Evolutionary conservation across 306 rosid genomes (phyloP), one percentile per base, ranked within the genome.

Genomic region (Malus domestica): DNA sequence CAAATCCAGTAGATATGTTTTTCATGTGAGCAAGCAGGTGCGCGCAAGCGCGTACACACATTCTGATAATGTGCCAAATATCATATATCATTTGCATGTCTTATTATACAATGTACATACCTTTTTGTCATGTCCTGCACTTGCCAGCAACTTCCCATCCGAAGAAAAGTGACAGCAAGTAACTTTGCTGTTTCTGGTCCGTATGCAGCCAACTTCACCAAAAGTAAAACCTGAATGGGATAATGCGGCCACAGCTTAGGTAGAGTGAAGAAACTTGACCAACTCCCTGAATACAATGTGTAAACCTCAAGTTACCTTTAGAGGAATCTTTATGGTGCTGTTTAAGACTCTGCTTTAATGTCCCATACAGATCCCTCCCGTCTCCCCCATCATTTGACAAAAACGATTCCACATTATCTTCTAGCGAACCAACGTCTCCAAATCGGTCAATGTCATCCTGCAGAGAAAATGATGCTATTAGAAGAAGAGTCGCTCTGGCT

Each of bases 91-190:
- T 30, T 60, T 13, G 55, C 10, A 25, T 32, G 70, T 8, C 14
- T 64, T 61, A 14, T 42, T 30, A 72, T 22, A n/a, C 29, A 29
- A 23, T 19, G 23, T 58, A 38, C 3, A 73, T 87, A 94, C 98
- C 97, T 92, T 91, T 85, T 89, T 91, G 89, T 94, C 98, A 84
- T 94, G 96, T 70, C 98, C 98, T 71, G 96, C 98, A 76, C 97
- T 91, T 67, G 98, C 98, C 80, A 94, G 88, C 74, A 91, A 59
- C 81, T 94, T 94, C 76, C 98, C 98, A 84, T 94, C 97, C 23
- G 98, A 90, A 73, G 98, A 94, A 87, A 94, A 94, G 87, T 94
- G 96, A 79, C 98, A 94, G 85, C 95, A 90, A 66, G 89, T 91
- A 82, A 94, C 97, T 86, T 94, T 90, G 79, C 91, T 86, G 80